These are phyloP conservation scores for Tetrapisispora pingtungensis DNA, from an alignment of 805 yeast species.

Conservation along the genomic window DNA sequence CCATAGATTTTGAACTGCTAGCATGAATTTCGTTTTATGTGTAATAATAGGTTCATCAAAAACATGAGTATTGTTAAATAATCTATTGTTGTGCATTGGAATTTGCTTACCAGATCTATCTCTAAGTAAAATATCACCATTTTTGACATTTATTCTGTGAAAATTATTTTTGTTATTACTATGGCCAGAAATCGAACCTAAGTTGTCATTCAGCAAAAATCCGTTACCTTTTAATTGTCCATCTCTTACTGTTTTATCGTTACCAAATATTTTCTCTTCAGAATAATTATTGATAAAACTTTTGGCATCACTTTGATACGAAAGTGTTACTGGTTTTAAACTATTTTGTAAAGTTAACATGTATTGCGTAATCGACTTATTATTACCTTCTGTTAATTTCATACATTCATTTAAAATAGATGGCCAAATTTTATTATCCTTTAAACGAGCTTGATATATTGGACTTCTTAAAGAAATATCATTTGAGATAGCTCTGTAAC, in stretches of 20 bases:
- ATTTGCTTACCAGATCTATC: background rate
- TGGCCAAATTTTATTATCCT: slow-evolving; percentile 44
- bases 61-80: slow-evolving; percentile 4
- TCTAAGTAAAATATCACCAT: slow-evolving; percentile 1
- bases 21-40: slow-evolving; percentile 3
- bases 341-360: slow-evolving; percentile 10
- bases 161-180: background rate
- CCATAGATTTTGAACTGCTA: slow-evolving; percentile 1
- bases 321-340: background rate
- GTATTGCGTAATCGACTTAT: slow-evolving; percentile 29
- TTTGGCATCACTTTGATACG: background rate
- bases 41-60: slow-evolving; percentile 8
- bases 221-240: background rate
- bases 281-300: background rate
- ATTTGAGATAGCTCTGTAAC: slow-evolving; percentile 46
- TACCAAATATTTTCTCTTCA: slow-evolving; percentile 2
- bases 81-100: background rate
- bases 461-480: slow-evolving; percentile 40
- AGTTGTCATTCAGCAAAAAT: background rate
- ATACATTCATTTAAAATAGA: slow-evolving; percentile 53
- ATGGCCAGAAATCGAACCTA: background rate
- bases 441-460: slow-evolving; percentile 43
- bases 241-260: background rate
- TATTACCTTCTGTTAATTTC: slow-evolving; percentile 40
- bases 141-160: background rate